Conservation (phyloP, 2,329 filamentous ascomycete species). For the Paecilomyces dactylethromorphus region DNA sequence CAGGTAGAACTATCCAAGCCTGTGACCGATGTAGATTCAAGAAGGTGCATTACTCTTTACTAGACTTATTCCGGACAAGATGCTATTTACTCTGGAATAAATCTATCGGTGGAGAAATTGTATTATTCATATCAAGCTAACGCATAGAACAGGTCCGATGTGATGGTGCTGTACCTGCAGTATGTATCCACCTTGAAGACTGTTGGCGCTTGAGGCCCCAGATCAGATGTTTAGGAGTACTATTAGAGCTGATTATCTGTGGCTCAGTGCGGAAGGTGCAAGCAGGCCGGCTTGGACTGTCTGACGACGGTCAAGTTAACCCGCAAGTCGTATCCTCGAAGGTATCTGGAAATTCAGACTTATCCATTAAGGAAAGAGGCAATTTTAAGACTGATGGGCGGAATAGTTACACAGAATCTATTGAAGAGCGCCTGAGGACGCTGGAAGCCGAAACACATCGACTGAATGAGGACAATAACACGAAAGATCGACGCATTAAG, state of each 20-base stretch:
- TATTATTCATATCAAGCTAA: too few species aligned
- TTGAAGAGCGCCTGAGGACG: slow-evolving; percentile 8
- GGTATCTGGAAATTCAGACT: background rate
- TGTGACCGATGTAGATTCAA: slow-evolving; percentile 9
- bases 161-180: slow-evolving; percentile 7
- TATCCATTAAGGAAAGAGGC: too few species aligned
- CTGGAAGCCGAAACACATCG: slow-evolving; percentile 8
- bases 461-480: slow-evolving; percentile 4
- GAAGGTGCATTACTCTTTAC: slow-evolving; percentile 3
- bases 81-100: too few species aligned
- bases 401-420: slow-evolving; percentile 8
- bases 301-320: slow-evolving; percentile 9
- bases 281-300: slow-evolving; percentile 6
- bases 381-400: background rate
- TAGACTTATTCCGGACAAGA: background rate
- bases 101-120: too few species aligned
- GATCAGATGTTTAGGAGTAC: too few species aligned
- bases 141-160: slow-evolving; percentile 2
- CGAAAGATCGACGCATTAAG: slow-evolving; percentile 7
- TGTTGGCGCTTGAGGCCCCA: too few species aligned
- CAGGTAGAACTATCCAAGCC: slow-evolving; percentile 7
- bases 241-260: background rate
- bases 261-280: slow-evolving; percentile 6
- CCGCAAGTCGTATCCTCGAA: slow-evolving; percentile 8
- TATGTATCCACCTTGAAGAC: background rate